Evolutionary conservation across 2,329 filamentous ascomycete genomes (phyloP).

Genomic region (Penicillium sp.): DNA sequence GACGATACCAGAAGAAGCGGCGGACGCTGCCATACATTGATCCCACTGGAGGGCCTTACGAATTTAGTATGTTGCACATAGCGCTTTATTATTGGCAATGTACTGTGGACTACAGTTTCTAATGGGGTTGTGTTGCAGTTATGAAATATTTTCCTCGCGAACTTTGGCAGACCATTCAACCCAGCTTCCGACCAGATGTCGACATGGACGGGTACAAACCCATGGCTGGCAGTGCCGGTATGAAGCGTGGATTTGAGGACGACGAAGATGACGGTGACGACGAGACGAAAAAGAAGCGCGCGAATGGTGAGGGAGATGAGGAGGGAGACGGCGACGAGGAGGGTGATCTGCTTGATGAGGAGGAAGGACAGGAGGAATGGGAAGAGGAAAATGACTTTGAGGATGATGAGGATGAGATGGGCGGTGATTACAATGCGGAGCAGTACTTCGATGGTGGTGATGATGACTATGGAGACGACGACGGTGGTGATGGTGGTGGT

Average conservation of each 20-base stretch:
- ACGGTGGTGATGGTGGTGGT: conserved; percentile 55
- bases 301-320: conserved; percentile 29
- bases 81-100: background rate
- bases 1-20: conserved; percentile 59
- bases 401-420: conserved; percentile 60
- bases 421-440: conserved; percentile 65
- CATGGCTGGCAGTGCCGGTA: conserved; percentile 14
- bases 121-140: conserved; percentile 37
- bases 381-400: conserved; percentile 61
- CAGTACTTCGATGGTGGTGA: conserved; percentile 65
- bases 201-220: conserved; percentile 31
- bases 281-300: conserved; percentile 32
- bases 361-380: conserved; percentile 54
- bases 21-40: conserved; percentile 56
- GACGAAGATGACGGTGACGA: conserved; percentile 47
- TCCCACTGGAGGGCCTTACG: conserved; percentile 50
- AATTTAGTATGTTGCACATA: background rate
- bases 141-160: conserved; percentile 61
- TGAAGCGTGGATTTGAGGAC: conserved; percentile 46
- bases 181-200: conserved; percentile 40
- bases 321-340: conserved; percentile 31
- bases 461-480: conserved; percentile 56
- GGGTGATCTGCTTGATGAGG: conserved; percentile 35
- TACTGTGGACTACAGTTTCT: background rate
- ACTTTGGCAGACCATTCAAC: conserved; percentile 57